Evolutionary conservation across 345 rosid genomes (phyloP), one percentile per base, ranked within the genome.

Genomic region (Murraya koenigii): DNA sequence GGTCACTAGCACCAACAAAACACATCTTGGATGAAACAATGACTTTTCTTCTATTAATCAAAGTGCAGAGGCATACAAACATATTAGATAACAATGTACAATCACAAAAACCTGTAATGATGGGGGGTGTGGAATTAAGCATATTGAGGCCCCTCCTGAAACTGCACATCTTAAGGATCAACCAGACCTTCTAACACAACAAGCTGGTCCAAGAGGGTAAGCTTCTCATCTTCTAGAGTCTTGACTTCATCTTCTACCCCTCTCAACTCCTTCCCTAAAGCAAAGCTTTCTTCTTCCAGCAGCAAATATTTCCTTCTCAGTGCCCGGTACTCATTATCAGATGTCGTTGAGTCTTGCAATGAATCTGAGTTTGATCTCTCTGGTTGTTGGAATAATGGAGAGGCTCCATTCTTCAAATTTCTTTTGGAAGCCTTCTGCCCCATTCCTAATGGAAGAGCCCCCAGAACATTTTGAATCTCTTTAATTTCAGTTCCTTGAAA

Each of bases 181-280:
- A 95, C 78, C 82, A 95, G 86, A 77, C 99, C 97, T 87, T 96
- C 99, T 83, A 96, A 77, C 55, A 94, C 98, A 41, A 92, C 94
- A 47, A 96, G 98, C 70, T 88, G 88, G 79, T 96, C 97, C 87
- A 96, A 84, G 14, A 96, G 90, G 9, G 87, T 86, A 36, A 84
- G 67, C 80, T 96, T 96, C 82, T 92, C 97, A 60, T 86, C 87
- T 85, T 96, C 95, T 44, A 94, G 97, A 68, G 85, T 81, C 82
- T 82, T 84, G 41, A 94, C 91, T 64, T 91, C 94, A 30, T 79
- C 92, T 74, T 91, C 95, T 6, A 86, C 87, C 54, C 82, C 90
- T 65, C 85, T 87, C 76, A 96, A 77, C 44, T 90, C 95, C 72
- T 66, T 87, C 69, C 92, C 98, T 83, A 92, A 47, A 1, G 83